Conservation (phyloP, 805 yeast genomes). For the Yamadazyma insecticola region DNA sequence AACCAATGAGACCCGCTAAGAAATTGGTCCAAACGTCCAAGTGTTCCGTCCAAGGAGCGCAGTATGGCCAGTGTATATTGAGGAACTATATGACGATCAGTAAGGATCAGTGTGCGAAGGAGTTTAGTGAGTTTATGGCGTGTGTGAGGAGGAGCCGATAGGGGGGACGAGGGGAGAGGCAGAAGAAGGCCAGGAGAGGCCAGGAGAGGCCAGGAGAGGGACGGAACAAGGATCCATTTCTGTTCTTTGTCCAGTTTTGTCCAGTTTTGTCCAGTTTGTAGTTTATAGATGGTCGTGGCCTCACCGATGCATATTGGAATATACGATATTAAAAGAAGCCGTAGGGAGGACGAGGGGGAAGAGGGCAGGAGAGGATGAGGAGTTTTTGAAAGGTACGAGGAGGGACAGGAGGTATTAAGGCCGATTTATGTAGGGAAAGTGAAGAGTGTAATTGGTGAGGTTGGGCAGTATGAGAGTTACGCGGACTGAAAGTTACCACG, state of each 20-base stretch:
- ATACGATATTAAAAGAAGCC: too few species aligned
- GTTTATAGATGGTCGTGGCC: conserved; percentile 1
- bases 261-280: background rate
- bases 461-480: background rate
- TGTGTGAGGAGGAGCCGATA: conserved; percentile 37
- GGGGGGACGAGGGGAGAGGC: too few species aligned
- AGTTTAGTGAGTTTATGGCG: conserved; percentile 44
- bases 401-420: too few species aligned
- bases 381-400: too few species aligned
- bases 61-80: conserved; percentile 55
- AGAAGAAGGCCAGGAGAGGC: too few species aligned
- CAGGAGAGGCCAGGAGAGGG: too few species aligned
- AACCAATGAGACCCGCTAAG: conserved; percentile 45
- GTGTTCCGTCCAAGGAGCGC: conserved; percentile 40
- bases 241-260: background rate
- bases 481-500: background rate
- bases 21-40: conserved; percentile 34
- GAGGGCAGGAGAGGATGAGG: too few species aligned
- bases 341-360: too few species aligned
- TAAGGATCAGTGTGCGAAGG: conserved; percentile 49
- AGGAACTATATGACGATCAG: conserved; percentile 45
- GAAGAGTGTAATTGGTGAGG: background rate
- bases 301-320: too few species aligned
- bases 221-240: too few species aligned
- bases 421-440: too few species aligned